These are phyloP conservation scores for Zizania palustris DNA, from an alignment of 202 grass and related monocot genomes.

Conservation along the genomic window DNA sequence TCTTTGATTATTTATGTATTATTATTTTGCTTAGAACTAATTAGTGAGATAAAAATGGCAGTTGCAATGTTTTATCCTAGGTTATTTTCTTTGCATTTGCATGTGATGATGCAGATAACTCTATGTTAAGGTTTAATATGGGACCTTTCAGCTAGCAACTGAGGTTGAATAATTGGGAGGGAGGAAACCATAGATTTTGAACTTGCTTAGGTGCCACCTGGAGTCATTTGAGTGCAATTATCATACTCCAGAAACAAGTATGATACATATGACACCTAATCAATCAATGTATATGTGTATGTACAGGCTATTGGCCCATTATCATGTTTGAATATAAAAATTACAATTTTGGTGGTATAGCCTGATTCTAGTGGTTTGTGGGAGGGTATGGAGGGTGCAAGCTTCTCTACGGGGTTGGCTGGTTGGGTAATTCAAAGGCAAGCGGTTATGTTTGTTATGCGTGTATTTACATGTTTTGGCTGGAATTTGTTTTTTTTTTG, in stretches of 20 bases:
- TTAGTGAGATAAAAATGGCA: background rate
- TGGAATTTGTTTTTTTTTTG: background rate
- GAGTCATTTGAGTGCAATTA: background rate
- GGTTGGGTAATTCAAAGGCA: background rate
- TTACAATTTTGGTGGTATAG: background rate
- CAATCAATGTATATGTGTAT: conserved; percentile 5
- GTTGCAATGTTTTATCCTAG: background rate
- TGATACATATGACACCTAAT: background rate
- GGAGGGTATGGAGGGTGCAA: background rate
- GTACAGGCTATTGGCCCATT: no score
- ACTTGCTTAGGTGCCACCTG: background rate
- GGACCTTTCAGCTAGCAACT: conserved; percentile 10
- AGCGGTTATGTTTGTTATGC: background rate
- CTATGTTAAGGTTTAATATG: conserved; percentile 28
- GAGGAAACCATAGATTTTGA: background rate
- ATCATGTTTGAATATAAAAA: no score
- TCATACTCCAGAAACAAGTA: conserved; percentile 1
- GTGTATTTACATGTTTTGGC: conserved; percentile 1
- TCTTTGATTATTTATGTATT: background rate
- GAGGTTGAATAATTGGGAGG: background rate
- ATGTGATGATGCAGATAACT: background rate
- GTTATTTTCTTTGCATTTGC: background rate
- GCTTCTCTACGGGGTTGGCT: background rate
- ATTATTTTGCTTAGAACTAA: conserved; percentile 23
- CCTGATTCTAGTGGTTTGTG: background rate